Evolutionary conservation across 441 rosid genomes (phyloP), one percentile per base, ranked within the genome.

Genomic region (Gossypium laxum): DNA sequence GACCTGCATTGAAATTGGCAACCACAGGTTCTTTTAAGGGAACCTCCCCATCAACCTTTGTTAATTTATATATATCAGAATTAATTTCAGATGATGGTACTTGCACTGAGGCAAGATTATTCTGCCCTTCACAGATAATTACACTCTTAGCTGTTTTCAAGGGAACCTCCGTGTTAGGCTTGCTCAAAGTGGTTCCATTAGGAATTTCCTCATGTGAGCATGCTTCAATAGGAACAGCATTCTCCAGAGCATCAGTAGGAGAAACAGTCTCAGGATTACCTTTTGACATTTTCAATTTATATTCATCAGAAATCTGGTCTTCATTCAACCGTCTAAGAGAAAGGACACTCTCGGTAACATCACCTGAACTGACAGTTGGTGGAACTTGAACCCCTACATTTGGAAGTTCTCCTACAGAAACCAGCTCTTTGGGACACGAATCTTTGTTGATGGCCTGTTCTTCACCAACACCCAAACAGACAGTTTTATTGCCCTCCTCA

Each of bases 161-260:
- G 43, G 43, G 43, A 34, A 34, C 43, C 43, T 34, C 43, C 43
- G 0, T 73, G 48, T 63, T 76, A 67, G 70, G 73, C 52, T 51
- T 26, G 60, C 38, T 58, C 4, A 22, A 43, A 41, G 60, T 55
- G 22, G 77, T 55, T 2, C 74, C 79, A 67, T 59, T 55, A 65
- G 19, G 43, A 67, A 56, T 59, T 61, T 74, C 79, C 28, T 67
- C 65, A 5, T 28, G 67, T 21, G 73, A 50, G 41, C 67, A 41
- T 18, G 43, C 65, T 64, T 72, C 65, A 1, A 50, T 41, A 26
- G 50, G 58, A 22, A 24, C 67, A 63, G 57, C 32, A 62, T 64
- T 68, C 68, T 69, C 74, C 26, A 28, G 64, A 69, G 34, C 30
- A 68, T 67, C 71, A 76, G 41, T 76, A 19, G 66, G 70, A 75